Evolutionary conservation across 148 eudicot species (phyloP).

Genomic region (Chenopodium suecicum): DNA sequence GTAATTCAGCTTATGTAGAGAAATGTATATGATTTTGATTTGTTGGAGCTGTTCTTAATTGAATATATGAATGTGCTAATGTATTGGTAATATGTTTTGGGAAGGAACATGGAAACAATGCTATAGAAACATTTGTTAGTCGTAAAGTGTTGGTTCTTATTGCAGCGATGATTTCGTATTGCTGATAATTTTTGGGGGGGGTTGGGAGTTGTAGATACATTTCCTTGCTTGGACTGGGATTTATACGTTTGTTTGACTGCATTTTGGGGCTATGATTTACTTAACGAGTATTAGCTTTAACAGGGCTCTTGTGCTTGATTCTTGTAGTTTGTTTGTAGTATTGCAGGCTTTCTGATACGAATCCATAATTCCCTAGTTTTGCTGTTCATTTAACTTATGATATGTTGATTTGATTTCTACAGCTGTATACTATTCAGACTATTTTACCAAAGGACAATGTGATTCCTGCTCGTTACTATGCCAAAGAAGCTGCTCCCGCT

Average conservation of each 20-base stretch:
- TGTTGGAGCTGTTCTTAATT: not conserved
- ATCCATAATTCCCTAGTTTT: not conserved
- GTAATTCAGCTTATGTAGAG: not conserved
- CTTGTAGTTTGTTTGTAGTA: not conserved
- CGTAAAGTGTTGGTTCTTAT: not conserved
- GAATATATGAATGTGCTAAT: not conserved
- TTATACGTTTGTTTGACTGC: not conserved
- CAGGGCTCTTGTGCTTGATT: not conserved
- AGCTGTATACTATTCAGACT: constrained; percentile 50
- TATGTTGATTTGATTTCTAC: not conserved
- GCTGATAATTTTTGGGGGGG: not conserved
- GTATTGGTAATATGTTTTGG: not conserved
- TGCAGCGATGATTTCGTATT: not conserved
- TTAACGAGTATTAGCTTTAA: not conserved
- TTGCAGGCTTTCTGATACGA: not conserved
- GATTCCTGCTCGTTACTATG: constrained; percentile 57
- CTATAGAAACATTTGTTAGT: not conserved
- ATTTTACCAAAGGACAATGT: constrained; percentile 51
- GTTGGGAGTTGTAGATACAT: not conserved
- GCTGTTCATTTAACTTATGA: constrained; percentile 8
- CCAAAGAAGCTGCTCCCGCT: constrained; percentile 60
- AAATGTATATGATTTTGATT: not conserved
- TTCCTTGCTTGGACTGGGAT: not conserved
- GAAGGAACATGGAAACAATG: not conserved
- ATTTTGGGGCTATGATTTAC: not conserved